These are phyloP conservation scores for Arxiozyma slooffiae DNA, from an alignment of 1,139 yeast genomes.

Conservation along the genomic window DNA sequence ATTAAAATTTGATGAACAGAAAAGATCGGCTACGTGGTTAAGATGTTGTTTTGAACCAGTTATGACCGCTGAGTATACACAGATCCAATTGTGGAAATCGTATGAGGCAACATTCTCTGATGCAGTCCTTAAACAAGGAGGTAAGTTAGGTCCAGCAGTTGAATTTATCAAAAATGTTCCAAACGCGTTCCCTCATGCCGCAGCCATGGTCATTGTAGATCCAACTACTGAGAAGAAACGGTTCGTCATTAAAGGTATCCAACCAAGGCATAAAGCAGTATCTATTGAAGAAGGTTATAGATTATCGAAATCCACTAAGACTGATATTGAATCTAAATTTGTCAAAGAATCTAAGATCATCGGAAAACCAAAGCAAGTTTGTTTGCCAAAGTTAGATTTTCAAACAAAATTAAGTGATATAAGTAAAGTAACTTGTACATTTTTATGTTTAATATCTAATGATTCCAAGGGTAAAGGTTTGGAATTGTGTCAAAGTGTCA, in stretches of 20 bases:
- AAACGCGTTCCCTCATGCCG: constrained; percentile 80
- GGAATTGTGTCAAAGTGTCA: constrained; percentile 23
- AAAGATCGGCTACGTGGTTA: constrained; percentile 91
- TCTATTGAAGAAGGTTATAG: constrained; percentile 30
- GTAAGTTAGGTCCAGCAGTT: constrained; percentile 79
- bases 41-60: constrained; percentile 82
- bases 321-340: constrained; percentile 16
- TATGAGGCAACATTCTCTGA: constrained; percentile 75
- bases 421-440: constrained; percentile 28
- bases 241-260: constrained; percentile 86
- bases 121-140: constrained; percentile 37
- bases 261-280: constrained; percentile 48
- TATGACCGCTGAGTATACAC: constrained; percentile 78
- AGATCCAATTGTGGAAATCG: constrained; percentile 90
- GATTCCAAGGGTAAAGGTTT: constrained; percentile 25
- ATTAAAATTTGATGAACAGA: constrained; percentile 67
- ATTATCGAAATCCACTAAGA: constrained; percentile 13
- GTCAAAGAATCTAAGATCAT: constrained; percentile 11
- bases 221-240: constrained; percentile 54
- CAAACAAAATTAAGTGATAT: constrained; percentile 27
- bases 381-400: constrained; percentile 22
- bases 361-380: constrained; percentile 21
- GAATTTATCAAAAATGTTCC: constrained; percentile 93
- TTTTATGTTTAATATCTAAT: constrained; percentile 27
- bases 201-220: constrained; percentile 78